A percentile compares a stretch with the other conserved stretches of the same genome.
phyloP scores from a whole-genome alignment of 2,329 filamentous ascomycete species.

The Fusarium pseudonygamai region DNA sequence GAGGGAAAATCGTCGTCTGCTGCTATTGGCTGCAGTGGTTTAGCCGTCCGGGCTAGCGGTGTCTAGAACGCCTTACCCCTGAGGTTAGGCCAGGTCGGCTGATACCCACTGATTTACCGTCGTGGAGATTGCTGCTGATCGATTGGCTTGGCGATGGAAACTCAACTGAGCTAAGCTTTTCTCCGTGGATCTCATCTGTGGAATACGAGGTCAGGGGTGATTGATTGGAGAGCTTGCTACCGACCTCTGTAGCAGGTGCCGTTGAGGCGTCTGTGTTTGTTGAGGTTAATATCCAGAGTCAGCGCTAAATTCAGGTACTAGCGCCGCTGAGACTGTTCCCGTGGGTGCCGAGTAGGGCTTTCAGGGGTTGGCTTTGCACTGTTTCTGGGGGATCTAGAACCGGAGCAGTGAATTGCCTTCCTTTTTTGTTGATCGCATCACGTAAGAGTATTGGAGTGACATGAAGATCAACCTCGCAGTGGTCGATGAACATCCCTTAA shows the following conservation, averaged over 20 bases:
- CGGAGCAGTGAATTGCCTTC: background rate
- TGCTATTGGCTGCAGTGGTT: background rate
- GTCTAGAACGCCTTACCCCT: background rate
- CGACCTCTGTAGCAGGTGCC: background rate
- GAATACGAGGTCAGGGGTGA: background rate
- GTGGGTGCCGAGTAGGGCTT: background rate
- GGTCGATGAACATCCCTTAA: background rate
- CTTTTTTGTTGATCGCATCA: background rate
- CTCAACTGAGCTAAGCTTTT: background rate
- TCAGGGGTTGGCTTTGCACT: background rate
- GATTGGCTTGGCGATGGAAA: slow-evolving; percentile 3
- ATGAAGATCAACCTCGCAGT: background rate
- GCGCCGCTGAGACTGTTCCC: background rate
- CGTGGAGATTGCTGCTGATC: background rate
- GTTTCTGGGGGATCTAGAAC: background rate
- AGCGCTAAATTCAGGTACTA: slow-evolving; percentile 2
- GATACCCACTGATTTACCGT: background rate
- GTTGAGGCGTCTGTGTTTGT: background rate
- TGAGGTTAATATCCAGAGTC: background rate
- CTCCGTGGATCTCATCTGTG: background rate
- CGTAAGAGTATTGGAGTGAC: background rate
- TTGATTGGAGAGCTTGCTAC: background rate
- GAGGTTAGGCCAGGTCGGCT: background rate
- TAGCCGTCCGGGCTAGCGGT: background rate
- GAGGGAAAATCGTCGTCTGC: background rate